phyloP scores from a whole-genome alignment of 2,329 filamentous ascomycete species.

The Aspergillus sp. region DNA sequence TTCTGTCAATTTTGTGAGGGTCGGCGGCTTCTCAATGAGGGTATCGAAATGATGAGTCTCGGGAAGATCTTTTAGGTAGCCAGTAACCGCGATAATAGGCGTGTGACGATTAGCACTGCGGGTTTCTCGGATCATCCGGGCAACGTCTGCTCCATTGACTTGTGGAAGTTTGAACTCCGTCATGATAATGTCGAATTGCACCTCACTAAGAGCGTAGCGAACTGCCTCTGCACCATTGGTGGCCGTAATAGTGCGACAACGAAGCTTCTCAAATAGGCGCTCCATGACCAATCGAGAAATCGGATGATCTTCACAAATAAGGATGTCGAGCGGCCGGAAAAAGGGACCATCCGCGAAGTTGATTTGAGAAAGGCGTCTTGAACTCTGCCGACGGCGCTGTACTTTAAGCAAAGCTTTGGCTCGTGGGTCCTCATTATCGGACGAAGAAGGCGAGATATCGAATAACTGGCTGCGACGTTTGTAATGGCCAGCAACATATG shows the following conservation, averaged over 20 bases:
- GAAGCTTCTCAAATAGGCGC: conserved; percentile 90
- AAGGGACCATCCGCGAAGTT: conserved; percentile 80
- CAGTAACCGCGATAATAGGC: conserved; percentile 93
- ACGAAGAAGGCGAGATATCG: conserved; percentile 95
- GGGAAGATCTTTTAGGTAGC: conserved; percentile 95
- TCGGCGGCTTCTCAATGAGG: conserved; percentile 95
- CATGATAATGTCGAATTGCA: conserved; percentile 98
- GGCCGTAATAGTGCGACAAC: conserved; percentile 91
- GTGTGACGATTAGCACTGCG: conserved; percentile 94
- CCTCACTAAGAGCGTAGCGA: conserved; percentile 91
- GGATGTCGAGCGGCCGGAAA: conserved; percentile 87
- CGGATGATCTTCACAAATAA: conserved; percentile 97
- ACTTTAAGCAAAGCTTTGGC: conserved; percentile 89
- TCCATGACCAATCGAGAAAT: conserved; percentile 99
- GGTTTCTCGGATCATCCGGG: conserved; percentile 95
- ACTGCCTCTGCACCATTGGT: conserved; percentile 89
- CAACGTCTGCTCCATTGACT: conserved; percentile 92
- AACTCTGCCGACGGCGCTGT: conserved; percentile 91
- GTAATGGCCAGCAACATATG: conserved; percentile 70
- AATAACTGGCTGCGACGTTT: conserved; percentile 94
- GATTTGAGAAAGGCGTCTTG: conserved; percentile 90
- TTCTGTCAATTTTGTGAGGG: conserved; percentile 85
- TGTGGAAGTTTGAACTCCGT: conserved; percentile 95
- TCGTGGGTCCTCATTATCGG: conserved; percentile 93
- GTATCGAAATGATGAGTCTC: conserved; percentile 95